Evolutionary conservation across 2,329 filamentous ascomycete genomes (phyloP).

Genomic region (Penicillium sclerotiorum): DNA sequence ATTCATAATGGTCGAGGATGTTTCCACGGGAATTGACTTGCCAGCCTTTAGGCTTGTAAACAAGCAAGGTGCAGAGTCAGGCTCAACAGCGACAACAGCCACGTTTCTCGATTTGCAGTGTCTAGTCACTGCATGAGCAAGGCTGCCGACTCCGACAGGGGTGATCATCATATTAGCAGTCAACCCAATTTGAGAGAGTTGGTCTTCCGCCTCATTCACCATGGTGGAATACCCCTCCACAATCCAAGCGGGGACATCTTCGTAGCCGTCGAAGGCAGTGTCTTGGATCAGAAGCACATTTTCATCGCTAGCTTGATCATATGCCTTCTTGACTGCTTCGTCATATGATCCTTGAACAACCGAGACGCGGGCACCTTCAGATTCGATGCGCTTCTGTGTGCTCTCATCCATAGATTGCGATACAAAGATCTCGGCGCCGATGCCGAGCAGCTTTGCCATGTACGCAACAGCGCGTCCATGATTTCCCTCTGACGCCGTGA

Average conservation of each 20-base stretch:
- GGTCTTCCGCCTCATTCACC: constrained; percentile 67
- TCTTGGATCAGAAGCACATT: constrained; percentile 67
- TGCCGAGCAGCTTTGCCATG: constrained; percentile 63
- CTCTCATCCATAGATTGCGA: constrained; percentile 59
- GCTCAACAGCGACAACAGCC: constrained; percentile 68
- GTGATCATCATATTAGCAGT: constrained; percentile 58
- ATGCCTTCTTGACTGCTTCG: constrained; percentile 57
- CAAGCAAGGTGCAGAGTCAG: constrained; percentile 63
- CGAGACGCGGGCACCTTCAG: constrained; percentile 65
- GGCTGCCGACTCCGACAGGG: constrained; percentile 72
- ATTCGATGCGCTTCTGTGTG: constrained; percentile 58
- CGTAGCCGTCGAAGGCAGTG: constrained; percentile 67
- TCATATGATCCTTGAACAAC: constrained; percentile 66
- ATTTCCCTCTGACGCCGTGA: constrained; percentile 74
- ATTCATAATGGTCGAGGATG: constrained; percentile 69
- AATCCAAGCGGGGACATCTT: constrained; percentile 70
- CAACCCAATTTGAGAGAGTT: constrained; percentile 51
- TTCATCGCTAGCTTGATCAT: constrained; percentile 38
- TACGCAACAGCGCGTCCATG: constrained; percentile 72
- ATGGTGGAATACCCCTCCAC: constrained; percentile 78
- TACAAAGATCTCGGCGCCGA: constrained; percentile 64
- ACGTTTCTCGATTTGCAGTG: constrained; percentile 60
- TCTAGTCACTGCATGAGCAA: constrained; percentile 68
- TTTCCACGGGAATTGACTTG: constrained; percentile 54
- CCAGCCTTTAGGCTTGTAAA: constrained; percentile 53